Evolutionary conservation across 352 stramenopile species (phyloP), one percentile per base, ranked within the genome.

Genomic region (Pythium sukuiense): DNA sequence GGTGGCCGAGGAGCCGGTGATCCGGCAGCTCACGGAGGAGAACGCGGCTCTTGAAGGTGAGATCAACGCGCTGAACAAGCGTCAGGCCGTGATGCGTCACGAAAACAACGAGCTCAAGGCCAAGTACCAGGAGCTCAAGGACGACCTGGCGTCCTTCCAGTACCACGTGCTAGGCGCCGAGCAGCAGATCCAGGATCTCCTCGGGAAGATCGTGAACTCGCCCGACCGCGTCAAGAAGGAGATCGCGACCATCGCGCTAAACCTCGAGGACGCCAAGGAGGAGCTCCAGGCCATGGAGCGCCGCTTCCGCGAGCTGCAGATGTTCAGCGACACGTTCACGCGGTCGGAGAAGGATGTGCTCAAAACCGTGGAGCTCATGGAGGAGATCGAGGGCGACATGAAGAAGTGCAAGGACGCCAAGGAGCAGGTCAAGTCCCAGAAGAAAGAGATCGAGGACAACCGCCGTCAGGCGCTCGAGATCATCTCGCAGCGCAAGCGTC

Each of bases 21-120:
- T 90, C 37, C 62, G 71, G 14, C 72, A 90, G 65, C 63, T 98
- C 12, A 85, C 83, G 12, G 63, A 77, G 1, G 93, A 98, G 61
- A 95, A 89, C 37, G 73, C 76, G n/a, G 75, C 87, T 33, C 74
- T 97, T 2, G 90, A 98, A 61, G 69, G 67, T 7, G 84, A 97
- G 55, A 98, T 98, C 71, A 87, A 97, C 39, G 74, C 77, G 53
- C 77, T 97, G 29, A 98, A 98, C 66, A 91, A 91, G 61, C 71
- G 90, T 20, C 96, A 98, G 68, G 80, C 91, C 0, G 79, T 90
- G 12, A 81, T 97, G 63, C 82, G 85, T 35, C 84, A 96, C 67
- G 84, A 98, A 67, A 90, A 74, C 6, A 73, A 74, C 45, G 76
- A 87, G 63, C 74, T 98, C 30, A 97, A 97, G 61, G 76, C 67